phyloP scores from a whole-genome alignment of 2,329 filamentous ascomycete genomes.

The Hypoxylon sp. region DNA sequence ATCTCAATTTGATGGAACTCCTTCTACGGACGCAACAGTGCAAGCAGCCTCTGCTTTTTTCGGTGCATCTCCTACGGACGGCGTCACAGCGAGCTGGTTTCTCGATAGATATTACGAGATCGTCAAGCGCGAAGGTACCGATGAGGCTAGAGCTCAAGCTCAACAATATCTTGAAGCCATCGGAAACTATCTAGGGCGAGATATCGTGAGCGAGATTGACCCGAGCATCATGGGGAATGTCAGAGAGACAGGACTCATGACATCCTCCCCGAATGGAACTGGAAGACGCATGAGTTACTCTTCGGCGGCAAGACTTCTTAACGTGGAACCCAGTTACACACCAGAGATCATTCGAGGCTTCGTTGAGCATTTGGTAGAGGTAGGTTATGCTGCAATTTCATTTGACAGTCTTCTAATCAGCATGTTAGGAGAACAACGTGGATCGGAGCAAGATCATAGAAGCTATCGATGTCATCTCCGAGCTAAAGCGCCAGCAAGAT shows the following conservation, averaged over 20 bases:
- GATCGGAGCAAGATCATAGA: conserved; percentile 38
- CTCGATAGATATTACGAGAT: conserved; percentile 35
- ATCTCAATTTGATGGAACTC: conserved; percentile 39
- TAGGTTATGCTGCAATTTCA: conserved; percentile 23
- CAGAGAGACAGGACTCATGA: conserved; percentile 9
- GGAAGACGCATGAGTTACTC: conserved; percentile 39
- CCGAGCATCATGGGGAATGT: not conserved
- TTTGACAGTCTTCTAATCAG: conserved; percentile 11
- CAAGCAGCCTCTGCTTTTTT: conserved; percentile 41
- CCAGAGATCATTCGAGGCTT: conserved; percentile 42
- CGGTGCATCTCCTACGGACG: conserved; percentile 15
- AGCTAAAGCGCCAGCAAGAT: conserved; percentile 37
- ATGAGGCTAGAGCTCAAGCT: conserved; percentile 26
- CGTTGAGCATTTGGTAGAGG: conserved; percentile 34
- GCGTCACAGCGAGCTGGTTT: conserved; percentile 27
- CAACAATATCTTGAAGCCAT: conserved; percentile 40
- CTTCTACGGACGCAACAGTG: conserved; percentile 19
- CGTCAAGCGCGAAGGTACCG: conserved; percentile 12
- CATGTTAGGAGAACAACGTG: conserved; percentile 31
- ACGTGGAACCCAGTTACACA: conserved; percentile 39
- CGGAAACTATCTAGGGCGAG: conserved; percentile 32
- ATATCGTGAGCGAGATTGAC: conserved; percentile 36
- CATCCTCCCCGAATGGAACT: not conserved
- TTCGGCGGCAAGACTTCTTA: conserved; percentile 37
- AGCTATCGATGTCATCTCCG: conserved; percentile 42